A percentile compares a stretch with the other conserved stretches of the same genome.
These are phyloP conservation scores for Nicotiana obtusifolia DNA, from an alignment of 257 asterid species.

Conservation along the genomic window DNA sequence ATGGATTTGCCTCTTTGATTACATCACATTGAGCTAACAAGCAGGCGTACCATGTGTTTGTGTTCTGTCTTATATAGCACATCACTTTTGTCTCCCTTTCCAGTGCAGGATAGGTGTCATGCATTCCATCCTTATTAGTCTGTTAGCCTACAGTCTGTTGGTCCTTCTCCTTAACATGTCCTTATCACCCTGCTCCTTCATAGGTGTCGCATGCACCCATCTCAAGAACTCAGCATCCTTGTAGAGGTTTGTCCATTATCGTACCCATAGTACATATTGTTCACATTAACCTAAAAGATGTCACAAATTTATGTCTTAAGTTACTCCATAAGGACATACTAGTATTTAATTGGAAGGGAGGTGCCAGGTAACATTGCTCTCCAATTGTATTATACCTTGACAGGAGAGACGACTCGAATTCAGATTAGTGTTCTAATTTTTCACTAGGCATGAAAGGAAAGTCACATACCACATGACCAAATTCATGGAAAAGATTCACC, in stretches of 20 bases:
- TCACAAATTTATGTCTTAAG: too few relatives aligned
- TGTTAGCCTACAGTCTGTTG: too few relatives aligned
- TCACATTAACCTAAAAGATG: too few relatives aligned
- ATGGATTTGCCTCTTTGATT: not conserved
- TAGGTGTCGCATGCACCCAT: too few relatives aligned
- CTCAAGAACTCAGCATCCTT: too few relatives aligned
- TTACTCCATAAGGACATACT: too few relatives aligned
- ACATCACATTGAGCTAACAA: not conserved
- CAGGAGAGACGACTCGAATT: not conserved
- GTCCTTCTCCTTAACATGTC: too few relatives aligned
- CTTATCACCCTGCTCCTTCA: too few relatives aligned
- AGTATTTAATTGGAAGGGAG: not conserved
- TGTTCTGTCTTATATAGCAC: not conserved
- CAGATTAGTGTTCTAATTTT: not conserved
- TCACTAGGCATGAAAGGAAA: not conserved
- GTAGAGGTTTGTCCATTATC: too few relatives aligned
- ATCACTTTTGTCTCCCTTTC: not conserved
- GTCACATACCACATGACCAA: constrained; percentile 87
- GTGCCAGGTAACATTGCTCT: not conserved
- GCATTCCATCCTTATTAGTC: too few relatives aligned
- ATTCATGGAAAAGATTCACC: constrained; percentile 83
- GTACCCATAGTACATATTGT: too few relatives aligned
- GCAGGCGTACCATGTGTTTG: not conserved
- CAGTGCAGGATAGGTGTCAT: too few relatives aligned
- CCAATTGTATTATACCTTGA: not conserved